Evolutionary conservation across 371 early-diverging fungal genomes (phyloP).

Genomic region (Globomyces sp.): DNA sequence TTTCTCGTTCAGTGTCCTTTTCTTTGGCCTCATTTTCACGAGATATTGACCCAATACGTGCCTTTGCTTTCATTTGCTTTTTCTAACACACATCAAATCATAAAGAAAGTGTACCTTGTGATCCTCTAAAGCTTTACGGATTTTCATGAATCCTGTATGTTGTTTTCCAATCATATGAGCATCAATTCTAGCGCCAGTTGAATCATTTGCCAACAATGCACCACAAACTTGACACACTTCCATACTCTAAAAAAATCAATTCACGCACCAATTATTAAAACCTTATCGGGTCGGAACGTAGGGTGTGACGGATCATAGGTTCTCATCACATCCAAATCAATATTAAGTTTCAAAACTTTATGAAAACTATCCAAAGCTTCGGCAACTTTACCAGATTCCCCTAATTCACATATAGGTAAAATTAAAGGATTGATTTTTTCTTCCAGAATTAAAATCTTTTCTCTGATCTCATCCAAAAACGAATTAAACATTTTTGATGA

Average conservation of each 20-base stretch:
- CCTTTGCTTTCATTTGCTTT: neutral
- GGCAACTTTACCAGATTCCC: conserved; percentile 75
- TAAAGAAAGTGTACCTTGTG: conserved; percentile 44
- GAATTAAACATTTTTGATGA: conserved; percentile 12
- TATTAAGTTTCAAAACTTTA: conserved; percentile 64
- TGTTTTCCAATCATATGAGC: conserved; percentile 88
- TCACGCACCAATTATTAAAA: too few relatives aligned
- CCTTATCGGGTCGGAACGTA: conserved; percentile 63
- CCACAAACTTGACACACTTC: conserved; percentile 90
- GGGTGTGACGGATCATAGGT: conserved; percentile 61
- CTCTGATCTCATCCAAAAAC: conserved; percentile 77
- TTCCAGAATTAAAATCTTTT: conserved; percentile 78
- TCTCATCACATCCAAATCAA: conserved; percentile 43
- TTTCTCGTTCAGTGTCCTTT: neutral
- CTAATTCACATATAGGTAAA: conserved; percentile 69
- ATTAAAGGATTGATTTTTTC: conserved; percentile 75
- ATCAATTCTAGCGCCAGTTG: conserved; percentile 76
- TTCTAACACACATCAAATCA: neutral
- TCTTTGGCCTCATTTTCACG: neutral
- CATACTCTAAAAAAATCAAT: conserved; percentile 45
- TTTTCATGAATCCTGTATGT: conserved; percentile 80
- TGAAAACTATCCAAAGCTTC: conserved; percentile 69
- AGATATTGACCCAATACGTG: neutral
- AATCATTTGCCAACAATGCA: conserved; percentile 82
- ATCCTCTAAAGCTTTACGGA: conserved; percentile 76